Evolutionary conservation across 2,329 filamentous ascomycete genomes (phyloP).

Genomic region (Monilinia aucupariae): DNA sequence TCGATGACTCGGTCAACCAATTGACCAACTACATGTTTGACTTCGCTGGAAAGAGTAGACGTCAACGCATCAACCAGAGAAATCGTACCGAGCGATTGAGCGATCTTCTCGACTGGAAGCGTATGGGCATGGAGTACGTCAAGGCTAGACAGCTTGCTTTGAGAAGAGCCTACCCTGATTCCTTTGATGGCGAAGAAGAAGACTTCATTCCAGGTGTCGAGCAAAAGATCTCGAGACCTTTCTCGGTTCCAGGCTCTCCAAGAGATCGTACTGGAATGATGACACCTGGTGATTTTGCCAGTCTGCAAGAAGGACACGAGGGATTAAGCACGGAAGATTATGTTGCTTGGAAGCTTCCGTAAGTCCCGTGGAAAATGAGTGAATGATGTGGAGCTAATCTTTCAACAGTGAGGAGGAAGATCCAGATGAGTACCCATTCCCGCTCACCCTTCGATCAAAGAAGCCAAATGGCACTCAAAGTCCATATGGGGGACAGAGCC

Average conservation of each 20-base stretch:
- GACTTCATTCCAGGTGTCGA: slow-evolving; percentile 90
- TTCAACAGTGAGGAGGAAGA: slow-evolving; percentile 80
- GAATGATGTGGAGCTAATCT: slow-evolving; percentile 19
- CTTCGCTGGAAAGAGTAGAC: slow-evolving; percentile 85
- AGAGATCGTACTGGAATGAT: slow-evolving; percentile 92
- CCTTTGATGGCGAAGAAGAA: slow-evolving; percentile 73
- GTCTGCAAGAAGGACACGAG: slow-evolving; percentile 88
- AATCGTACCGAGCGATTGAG: slow-evolving; percentile 94
- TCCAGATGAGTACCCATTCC: slow-evolving; percentile 69
- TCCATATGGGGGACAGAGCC: slow-evolving; percentile 32
- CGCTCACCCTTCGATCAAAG: slow-evolving; percentile 56
- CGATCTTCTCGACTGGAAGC: slow-evolving; percentile 96
- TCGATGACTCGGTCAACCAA: slow-evolving; percentile 97
- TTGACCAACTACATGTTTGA: slow-evolving; percentile 89
- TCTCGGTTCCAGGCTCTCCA: slow-evolving; percentile 90
- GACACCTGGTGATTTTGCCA: slow-evolving; percentile 97
- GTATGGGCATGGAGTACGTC: slow-evolving; percentile 99
- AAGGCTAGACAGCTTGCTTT: slow-evolving; percentile 92
- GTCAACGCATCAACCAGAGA: slow-evolving; percentile 97
- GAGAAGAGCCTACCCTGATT: slow-evolving; percentile 82
- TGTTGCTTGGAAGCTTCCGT: slow-evolving; percentile 96
- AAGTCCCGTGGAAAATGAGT: slow-evolving; percentile 45
- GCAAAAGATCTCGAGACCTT: slow-evolving; percentile 88
- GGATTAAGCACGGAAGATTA: slow-evolving; percentile 95
- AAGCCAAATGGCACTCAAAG: slow-evolving; percentile 30